Evolutionary conservation across 176 grass and related monocot genomes (phyloP), one percentile per base, ranked within the genome.

Genomic region (Oryza officinalis): DNA sequence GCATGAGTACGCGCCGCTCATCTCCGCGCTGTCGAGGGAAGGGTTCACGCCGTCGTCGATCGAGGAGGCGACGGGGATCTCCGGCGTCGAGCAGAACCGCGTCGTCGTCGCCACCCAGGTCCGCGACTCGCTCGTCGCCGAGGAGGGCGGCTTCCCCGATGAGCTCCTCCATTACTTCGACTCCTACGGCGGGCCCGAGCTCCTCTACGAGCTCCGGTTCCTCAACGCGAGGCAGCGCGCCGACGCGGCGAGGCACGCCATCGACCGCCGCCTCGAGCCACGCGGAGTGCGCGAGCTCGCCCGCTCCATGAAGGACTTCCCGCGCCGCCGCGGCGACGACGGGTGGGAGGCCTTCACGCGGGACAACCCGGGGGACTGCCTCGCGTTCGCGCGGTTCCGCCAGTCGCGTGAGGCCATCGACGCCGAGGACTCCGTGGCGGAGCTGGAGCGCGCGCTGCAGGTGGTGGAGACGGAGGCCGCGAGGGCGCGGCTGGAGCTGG

Each of bases 1-100:
- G 96, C 71, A 94, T 74, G 96, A 96, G 87, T 99, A 99, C 83
- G 81, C 89, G 17, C 91, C 96, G 10, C 87, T 99, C 71, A 80
- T 99, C 72, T 30, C 91, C 54, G 40, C 74, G 25, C 93, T 99
- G 70, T 77, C 75, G 71, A 31, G 80, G 3, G 89, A 98, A 44
- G 96, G 93, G 26, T 96, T 99, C 89, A 90, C 85, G 1, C 89
- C 96, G 5, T 41, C 93, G 41, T 96, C 96, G 68, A 92, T 98
- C 78, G 89, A 98, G 88, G 96, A 98, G 49, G 73, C 75, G 45
- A 98, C 91, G 0, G 89, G 91, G 63, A 92, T 98, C 74, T 49
- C 89, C 12, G 87, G 91, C 76, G 91, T 94, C 63, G 93, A 99
- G 78, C 93, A 99, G 78, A 99, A 99, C 81, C 6, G 83, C 85